Evolutionary conservation across 345 rosid genomes (phyloP), one percentile per base, ranked within the genome.

Genomic region (Balakata baccata): DNA sequence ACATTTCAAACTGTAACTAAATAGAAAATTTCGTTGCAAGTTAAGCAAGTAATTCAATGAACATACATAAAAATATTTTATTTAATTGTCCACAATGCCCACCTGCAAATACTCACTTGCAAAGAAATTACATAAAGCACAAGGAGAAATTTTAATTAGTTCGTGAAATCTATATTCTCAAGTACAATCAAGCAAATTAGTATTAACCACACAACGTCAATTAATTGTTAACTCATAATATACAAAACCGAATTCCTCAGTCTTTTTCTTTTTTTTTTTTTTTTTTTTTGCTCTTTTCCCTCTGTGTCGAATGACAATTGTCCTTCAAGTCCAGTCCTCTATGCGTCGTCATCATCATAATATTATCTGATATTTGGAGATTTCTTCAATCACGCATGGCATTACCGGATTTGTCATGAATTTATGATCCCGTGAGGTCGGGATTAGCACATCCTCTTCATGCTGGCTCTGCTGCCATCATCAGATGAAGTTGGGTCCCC

Each of bases 401-500:
- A 60, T 60, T 60, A 4, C 46, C 47, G 7, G 66, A 17, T 7
- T 14, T 12, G 43, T 34, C 3, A 61, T 13, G 12, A 25, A 17
- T 20, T 57, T n/a, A 57, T n/a, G 61, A 57, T 57, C n/a, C 65
- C 34, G 6, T 4, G 65, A 14, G 34, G 43, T 12, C 18, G 47
- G n/a, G 47, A 29, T 14, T 62, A 62, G 66, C 10, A 18, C 4
- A 37, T 34, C 47, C 66, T 38, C 10, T 6, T 54, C 47, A 6
- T 7, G 34, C 67, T 56, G 6, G 70, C 41, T 61, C 63, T 59
- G 81, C 63, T 59, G 68, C 77, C 73, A 20, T 74, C 82, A 29
- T 76, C 80, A 1, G 84, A 75, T 65, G 84, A 82, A 16, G 60
- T 43, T 4, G 83, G 80, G 4, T 80, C 88, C 6, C 72, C 79